Base-by-base conservation (phyloP, 495 filamentous ascomycete species). In the Podospora appendiculata region DNA sequence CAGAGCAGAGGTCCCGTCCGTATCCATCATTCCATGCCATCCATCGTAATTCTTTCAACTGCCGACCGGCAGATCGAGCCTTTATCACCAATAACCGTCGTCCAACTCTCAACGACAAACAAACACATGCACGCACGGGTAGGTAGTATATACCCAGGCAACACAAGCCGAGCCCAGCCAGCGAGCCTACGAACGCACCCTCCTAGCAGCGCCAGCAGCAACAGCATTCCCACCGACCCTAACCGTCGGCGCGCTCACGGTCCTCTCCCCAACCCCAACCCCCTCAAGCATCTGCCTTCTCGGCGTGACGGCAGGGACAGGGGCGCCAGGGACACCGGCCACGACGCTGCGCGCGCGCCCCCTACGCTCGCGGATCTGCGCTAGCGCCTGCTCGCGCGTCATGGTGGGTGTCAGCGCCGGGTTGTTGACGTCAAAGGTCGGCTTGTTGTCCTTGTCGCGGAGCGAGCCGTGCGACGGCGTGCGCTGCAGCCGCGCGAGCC, bases 311-410 rank as follows among this genome's bases (percentile, higher is more conserved):
- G 66, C 56, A 8, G 48, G 32, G 8, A 19, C 42, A 8, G 52
- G 32, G 6, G 12, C 41, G 41, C 32, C 10, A 17, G 39, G 1
- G 48, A 13, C n/a, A 33, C 45, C 50, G 4, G 8, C 39, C 13
- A 53, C 60, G 0, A 61, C 58, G 16, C 63, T 66, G 39, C 58
- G 48, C 17, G 63, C 76, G 14, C 79, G 64, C 3, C 72, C 79
- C 33, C 79, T 61, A 0, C 79, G 69, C 55, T 78, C 75, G 41
- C 72, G 63, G 47, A 82, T 81, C 68, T 75, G 69, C 16, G 72
- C 76, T 4, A 82, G 66, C n/a, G 76, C 76, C 62, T 82, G 65
- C 62, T 82, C 79, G 47, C 79, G 67, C 33, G 75, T 74, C 76
- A 81, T 78, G 38, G 77, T 80, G 8, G 77, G 78, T 42, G 70